Evolutionary conservation across 371 early-diverging fungal species (phyloP).

Genomic region (Dentiscutata heterogama): DNA sequence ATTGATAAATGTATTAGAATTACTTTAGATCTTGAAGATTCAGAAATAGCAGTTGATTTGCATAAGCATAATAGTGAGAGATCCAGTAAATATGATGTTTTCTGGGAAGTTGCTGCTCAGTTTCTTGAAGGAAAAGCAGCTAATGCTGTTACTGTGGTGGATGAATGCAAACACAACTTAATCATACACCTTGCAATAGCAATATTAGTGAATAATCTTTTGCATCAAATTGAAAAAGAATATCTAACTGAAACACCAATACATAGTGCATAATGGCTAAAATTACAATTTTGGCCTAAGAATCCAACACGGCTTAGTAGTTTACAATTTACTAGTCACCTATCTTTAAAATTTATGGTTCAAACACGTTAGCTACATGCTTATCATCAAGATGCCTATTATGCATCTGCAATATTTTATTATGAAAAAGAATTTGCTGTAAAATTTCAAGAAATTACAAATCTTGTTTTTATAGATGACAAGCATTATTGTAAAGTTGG

Average conservation of each 20-base stretch:
- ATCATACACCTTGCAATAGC: neutral
- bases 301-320: neutral
- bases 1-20: neutral
- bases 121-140: constrained; percentile 5
- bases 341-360: neutral
- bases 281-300: constrained; percentile 10
- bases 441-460: neutral
- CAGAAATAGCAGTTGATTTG: constrained; percentile 1
- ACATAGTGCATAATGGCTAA: neutral
- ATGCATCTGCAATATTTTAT: neutral
- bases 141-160: neutral
- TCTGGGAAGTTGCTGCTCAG: constrained; percentile 9
- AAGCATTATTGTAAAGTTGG: neutral
- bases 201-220: no score
- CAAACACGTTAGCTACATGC: neutral
- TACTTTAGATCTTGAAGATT: constrained; percentile 18
- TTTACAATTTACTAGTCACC: neutral
- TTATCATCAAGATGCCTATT: neutral
- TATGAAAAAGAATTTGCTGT: neutral
- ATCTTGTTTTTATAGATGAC: neutral
- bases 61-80: neutral
- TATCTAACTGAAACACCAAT: neutral
- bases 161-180: neutral
- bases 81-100: constrained; percentile 5
- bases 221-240: neutral